These are phyloP conservation scores for Citeromyces nyonsensis DNA, from an alignment of 805 yeast species.

Conservation along the genomic window DNA sequence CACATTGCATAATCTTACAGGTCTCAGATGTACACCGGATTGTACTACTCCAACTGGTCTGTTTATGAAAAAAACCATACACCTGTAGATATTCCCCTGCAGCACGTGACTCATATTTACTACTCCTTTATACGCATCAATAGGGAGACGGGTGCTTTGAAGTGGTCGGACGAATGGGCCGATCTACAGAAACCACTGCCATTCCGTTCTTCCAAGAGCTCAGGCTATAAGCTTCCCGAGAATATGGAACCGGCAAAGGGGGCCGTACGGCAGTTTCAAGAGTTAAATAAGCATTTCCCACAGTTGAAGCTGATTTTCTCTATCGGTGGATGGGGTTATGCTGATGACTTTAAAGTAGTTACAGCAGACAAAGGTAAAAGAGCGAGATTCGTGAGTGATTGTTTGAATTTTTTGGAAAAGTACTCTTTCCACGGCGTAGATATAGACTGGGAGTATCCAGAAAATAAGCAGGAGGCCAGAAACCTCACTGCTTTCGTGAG, in stretches of 20 bases:
- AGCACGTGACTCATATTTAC: conserved; percentile 46
- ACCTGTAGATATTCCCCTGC: conserved; percentile 47
- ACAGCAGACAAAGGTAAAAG: conserved; percentile 7
- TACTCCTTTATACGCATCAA: conserved; percentile 66
- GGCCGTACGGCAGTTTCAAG: conserved; percentile 13
- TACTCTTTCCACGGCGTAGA: conserved; percentile 83
- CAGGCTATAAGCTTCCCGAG: too few relatives aligned
- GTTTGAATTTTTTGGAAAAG: conserved; percentile 26
- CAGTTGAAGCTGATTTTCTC: conserved; percentile 49
- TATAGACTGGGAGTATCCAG: conserved; percentile 90
- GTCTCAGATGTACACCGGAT: conserved; percentile 1
- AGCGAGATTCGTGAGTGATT: conserved; percentile 29
- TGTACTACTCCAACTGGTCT: conserved; percentile 51
- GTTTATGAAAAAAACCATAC: conserved; percentile 43
- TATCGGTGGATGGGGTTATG: conserved; percentile 66
- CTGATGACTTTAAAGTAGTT: conserved; percentile 20
- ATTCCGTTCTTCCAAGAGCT: not conserved
- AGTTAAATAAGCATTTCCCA: conserved; percentile 9
- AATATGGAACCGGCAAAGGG: conserved; percentile 7
- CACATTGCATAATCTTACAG: too few relatives aligned
- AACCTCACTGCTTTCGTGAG: conserved; percentile 26
- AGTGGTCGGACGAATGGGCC: conserved; percentile 48
- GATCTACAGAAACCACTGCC: conserved; percentile 24
- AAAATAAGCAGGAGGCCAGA: conserved; percentile 24
- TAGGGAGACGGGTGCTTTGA: conserved; percentile 31